Evolutionary conservation across 1,284 basidiomycete genomes (phyloP).

Genomic region (Ustilago vetiveriae): DNA sequence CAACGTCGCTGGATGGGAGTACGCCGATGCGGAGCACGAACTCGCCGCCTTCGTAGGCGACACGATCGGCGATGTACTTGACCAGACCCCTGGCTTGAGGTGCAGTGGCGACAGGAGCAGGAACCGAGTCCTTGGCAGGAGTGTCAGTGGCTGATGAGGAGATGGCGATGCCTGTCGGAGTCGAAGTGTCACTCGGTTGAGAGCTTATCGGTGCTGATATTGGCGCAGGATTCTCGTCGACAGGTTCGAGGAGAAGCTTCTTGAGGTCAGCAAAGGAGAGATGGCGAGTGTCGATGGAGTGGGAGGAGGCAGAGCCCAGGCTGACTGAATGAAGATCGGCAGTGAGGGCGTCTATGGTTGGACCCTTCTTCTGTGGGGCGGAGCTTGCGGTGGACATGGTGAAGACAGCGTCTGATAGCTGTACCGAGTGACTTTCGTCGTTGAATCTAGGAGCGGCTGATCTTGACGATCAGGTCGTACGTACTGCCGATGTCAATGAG

Average conservation of each 20-base stretch:
- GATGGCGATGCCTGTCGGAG: too few relatives aligned
- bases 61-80: slow-evolving; percentile 44
- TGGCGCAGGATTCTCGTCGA: slow-evolving; percentile 11
- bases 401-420: too few relatives aligned
- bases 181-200: neutral
- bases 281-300: slow-evolving; percentile 4
- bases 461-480: neutral
- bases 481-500: neutral
- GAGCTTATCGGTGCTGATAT: slow-evolving; percentile 9
- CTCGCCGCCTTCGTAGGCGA: slow-evolving; percentile 50
- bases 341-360: slow-evolving; percentile 54
- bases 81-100: slow-evolving; percentile 24
- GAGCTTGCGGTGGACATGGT: slow-evolving; percentile 22
- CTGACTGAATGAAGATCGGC: slow-evolving; percentile 28
- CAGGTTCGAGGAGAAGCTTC: slow-evolving; percentile 34
- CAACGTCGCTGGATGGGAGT: slow-evolving; percentile 6
- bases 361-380: slow-evolving; percentile 30
- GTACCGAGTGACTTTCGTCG: too few relatives aligned
- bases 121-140: neutral
- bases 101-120: neutral
- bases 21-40: slow-evolving; percentile 46
- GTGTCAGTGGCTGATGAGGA: neutral
- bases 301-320: slow-evolving; percentile 1
- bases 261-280: slow-evolving; percentile 22
- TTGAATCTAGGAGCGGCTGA: too few relatives aligned